Base-by-base conservation (phyloP, 164 flowering plant genomes). In the Berberis vulgaris region DNA sequence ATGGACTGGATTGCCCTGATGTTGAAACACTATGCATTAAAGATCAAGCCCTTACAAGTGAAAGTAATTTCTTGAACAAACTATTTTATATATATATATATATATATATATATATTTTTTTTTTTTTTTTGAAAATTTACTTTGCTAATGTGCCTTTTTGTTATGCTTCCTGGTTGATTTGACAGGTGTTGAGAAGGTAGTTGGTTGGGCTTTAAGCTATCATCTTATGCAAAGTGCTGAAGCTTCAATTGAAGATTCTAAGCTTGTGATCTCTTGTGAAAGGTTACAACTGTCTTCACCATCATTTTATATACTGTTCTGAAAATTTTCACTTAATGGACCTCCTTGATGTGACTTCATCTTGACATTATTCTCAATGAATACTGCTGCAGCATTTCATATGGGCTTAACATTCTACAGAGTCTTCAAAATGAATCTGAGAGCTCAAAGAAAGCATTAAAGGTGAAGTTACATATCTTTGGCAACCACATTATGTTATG, bases 201-300 rank as follows among this genome's bases (percentile, higher is more conserved):
- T 86, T 42, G 94, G 97, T 26, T 93, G 98, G 98, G 96, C 96
- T 56, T 52, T 88, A 43, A 83, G 89, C 74, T 71, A 82, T 76
- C 92, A 88, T 67, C 76, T 84, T 41, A 90, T 88, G 98, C 79
- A 83, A 26, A 69, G 66, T 70, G 60, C 80, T 59, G 80, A 82
- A 41, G 68, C 68, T 46, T 26, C 65, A 3, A 65, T 61, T 6
- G 75, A 74, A 74, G 94, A 84, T 76, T 50, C 81, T 9, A 93
- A 90, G 74, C 79, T 84, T 64, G 75, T 77, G 52, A 65, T 93
- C 43, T 82, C 92, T 12, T 63, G 77, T 60, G 96, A 88, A 68
- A 93, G 97, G 98, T 93, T 60, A 4, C 39, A 13, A 3, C 7
- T 47, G 1, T 47, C 7, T 47, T 6, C 9, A 47, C 10, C 50